Evolutionary conservation across 169 alveolate species (phyloP), one percentile per base, ranked within the genome.

Genomic region (Plasmodium berghei): DNA sequence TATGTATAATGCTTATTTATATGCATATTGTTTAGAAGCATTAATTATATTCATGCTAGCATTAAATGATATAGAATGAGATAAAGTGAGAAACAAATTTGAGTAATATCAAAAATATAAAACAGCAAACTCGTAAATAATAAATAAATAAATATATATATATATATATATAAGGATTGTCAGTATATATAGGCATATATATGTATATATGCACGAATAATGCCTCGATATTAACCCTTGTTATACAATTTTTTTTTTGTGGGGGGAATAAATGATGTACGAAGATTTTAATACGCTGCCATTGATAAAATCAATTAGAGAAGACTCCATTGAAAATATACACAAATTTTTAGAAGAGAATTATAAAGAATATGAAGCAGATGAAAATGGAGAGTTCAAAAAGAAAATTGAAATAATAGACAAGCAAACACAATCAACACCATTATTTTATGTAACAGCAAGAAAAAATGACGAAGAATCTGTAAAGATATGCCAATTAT

Each of bases 401-500:
- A 86, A 72, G 9, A 69, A 70, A 40, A 86, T 71, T 14, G 91
- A 86, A 55, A 58, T 94, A 9, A 14, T 94, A 6, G 96, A 94
- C 34, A 93, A 89, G 5, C 92, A 94, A 54, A 94, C 96, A 16
- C 92, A 73, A 22, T 87, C 94, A 24, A 97, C 97, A 14, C 96
- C 96, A 10, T 72, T 97, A 42, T 97, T 96, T 87, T 95, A 95
- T 46, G 96, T 96, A 5, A 94, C 98, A 12, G 95, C 95, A 26
- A 91, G 97, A 45, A 91, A 93, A 14, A 94, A 89, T 62, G 97
- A 97, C 54, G 96, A 95, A 6, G 96, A 95, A 49, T 97, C 98
- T 2, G 77, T 92, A 9, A 96, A 95, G 62, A 91, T 97, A 91
- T 93, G 96, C 55, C 90, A 93, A 72, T 70, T 93, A 63, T 83